phyloP scores from a whole-genome alignment of 2,329 filamentous ascomycete genomes.

The Diaporthe sp. region DNA sequence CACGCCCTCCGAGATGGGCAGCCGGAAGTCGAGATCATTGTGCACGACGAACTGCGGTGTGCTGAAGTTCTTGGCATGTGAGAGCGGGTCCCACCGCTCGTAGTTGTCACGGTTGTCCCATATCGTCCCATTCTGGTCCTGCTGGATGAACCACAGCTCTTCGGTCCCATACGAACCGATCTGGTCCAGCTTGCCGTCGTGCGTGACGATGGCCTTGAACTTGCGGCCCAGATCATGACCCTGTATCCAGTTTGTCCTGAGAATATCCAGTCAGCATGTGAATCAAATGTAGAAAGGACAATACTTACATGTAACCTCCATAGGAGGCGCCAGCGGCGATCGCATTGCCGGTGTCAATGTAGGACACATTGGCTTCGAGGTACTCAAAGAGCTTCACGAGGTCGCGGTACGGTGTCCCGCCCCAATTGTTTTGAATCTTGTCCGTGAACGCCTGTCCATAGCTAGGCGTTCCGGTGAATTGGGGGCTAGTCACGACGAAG shows the following conservation, averaged over 20 bases:
- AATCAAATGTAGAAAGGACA: neutral
- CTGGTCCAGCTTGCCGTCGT: constrained; percentile 60
- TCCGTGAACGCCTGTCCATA: constrained; percentile 69
- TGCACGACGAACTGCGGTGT: constrained; percentile 81
- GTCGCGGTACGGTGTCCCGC: constrained; percentile 67
- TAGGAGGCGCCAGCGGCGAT: constrained; percentile 68
- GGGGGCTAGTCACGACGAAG: constrained; percentile 68
- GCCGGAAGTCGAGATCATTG: constrained; percentile 75
- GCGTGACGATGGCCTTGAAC: constrained; percentile 70
- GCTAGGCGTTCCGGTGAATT: constrained; percentile 67
- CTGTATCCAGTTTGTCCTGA: constrained; percentile 58
- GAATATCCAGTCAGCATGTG: neutral
- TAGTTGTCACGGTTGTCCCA: constrained; percentile 52
- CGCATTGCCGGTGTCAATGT: constrained; percentile 64
- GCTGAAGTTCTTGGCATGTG: constrained; percentile 69
- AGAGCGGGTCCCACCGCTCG: constrained; percentile 61
- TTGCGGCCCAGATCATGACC: constrained; percentile 67
- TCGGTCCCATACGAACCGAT: constrained; percentile 48
- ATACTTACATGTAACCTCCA: constrained; percentile 65
- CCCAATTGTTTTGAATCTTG: constrained; percentile 64
- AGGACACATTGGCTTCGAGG: constrained; percentile 64
- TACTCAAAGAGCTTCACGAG: constrained; percentile 67
- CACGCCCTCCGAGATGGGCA: constrained; percentile 77
- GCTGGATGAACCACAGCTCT: constrained; percentile 55
- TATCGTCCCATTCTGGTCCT: constrained; percentile 64